Conservation (phyloP, 805 yeast species). For the Zygotorulaspora sp. region DNA sequence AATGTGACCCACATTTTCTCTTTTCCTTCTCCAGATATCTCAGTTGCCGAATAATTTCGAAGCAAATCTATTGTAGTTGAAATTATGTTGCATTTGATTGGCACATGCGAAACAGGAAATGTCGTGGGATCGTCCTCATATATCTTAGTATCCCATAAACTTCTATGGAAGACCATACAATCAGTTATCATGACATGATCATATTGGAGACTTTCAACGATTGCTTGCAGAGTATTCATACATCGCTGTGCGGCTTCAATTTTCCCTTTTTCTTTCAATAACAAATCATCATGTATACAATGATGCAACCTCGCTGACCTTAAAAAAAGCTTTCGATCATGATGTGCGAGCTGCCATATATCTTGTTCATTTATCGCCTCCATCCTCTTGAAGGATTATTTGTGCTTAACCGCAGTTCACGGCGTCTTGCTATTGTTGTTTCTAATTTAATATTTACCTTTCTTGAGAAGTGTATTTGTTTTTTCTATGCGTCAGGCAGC, state of each 20-base stretch:
- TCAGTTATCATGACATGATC: slow-evolving; percentile 14
- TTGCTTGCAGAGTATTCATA: slow-evolving; percentile 8
- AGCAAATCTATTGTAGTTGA: slow-evolving; percentile 12
- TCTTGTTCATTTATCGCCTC: not conserved
- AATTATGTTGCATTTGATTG: slow-evolving; percentile 18
- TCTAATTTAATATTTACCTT: not conserved
- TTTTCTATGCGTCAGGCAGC: no score
- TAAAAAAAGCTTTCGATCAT: slow-evolving; percentile 1
- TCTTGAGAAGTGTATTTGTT: no score
- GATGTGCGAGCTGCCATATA: slow-evolving; percentile 3
- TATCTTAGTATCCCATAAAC: slow-evolving; percentile 13
- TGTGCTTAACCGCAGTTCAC: no score
- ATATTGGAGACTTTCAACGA: slow-evolving; percentile 13
- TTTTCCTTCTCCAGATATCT: slow-evolving; percentile 3
- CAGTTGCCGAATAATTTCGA: slow-evolving; percentile 7
- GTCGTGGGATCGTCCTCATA: slow-evolving; percentile 8
- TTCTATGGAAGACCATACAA: slow-evolving; percentile 9
- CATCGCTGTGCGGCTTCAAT: slow-evolving; percentile 5
- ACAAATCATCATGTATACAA: not conserved
- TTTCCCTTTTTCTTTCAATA: not conserved
- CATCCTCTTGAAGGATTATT: not conserved
- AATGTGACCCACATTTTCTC: slow-evolving; percentile 10
- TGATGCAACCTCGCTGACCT: slow-evolving; percentile 1
- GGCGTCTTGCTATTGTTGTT: no score
- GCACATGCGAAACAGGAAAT: slow-evolving; percentile 19